A percentile compares a stretch with the other conserved stretches of the same genome.
Evolutionary conservation across 163 green algal genomes (phyloP).

Genomic region (Chlorella variabilis): DNA sequence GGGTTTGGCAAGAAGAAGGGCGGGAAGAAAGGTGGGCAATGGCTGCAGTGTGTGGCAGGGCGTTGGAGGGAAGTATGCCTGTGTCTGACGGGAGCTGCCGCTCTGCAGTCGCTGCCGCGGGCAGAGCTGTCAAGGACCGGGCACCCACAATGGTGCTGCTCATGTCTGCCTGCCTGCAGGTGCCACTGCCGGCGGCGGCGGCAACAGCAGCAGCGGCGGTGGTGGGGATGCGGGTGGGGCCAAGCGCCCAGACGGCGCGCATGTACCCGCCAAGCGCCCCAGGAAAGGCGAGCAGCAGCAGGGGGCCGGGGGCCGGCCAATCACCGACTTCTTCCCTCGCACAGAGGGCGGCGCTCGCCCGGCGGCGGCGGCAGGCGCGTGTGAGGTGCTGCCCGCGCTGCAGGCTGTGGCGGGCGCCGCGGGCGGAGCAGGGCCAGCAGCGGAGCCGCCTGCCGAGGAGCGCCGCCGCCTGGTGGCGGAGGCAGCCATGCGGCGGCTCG

Average conservation of each 20-base stretch:
- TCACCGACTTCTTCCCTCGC: conserved; percentile 28
- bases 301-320: neutral
- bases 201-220: neutral
- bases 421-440: neutral
- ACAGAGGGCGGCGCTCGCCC: neutral
- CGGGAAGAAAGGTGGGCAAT: neutral
- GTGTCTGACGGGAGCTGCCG: neutral
- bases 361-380: neutral
- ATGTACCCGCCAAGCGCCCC: conserved; percentile 14
- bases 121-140: too few relatives aligned
- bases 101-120: neutral
- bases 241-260: neutral
- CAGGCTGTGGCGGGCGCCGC: neutral
- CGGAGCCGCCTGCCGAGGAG: conserved; percentile 18
- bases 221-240: neutral
- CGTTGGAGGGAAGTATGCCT: neutral
- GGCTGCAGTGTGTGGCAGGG: neutral
- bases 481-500: conserved; percentile 17
- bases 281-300: neutral
- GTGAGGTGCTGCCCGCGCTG: conserved; percentile 2
- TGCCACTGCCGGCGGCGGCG: too few relatives aligned
- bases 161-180: neutral
- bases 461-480: conserved; percentile 16
- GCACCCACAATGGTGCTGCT: too few relatives aligned
- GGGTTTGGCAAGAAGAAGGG: conserved; percentile 14